phyloP scores from a whole-genome alignment of 257 asterid genomes.

The Coffea canephora region DNA sequence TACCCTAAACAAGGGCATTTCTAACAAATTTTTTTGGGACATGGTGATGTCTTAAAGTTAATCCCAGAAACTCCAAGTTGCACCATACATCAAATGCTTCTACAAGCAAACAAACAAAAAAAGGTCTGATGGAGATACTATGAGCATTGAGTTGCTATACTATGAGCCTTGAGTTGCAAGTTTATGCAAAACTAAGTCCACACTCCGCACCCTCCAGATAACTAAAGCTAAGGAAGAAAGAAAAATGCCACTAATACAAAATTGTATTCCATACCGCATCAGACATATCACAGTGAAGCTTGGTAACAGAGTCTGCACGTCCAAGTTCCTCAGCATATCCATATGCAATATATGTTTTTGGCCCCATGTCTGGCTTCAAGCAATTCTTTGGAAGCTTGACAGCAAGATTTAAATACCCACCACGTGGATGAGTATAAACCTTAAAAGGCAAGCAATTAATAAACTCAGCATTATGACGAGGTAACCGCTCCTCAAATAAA shows the following conservation, averaged over 20 bases:
- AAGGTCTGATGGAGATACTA: neutral
- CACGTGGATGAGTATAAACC: constrained; percentile 65
- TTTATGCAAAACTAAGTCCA: neutral
- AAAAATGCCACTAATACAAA: neutral
- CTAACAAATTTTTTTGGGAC: neutral
- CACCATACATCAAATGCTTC: neutral
- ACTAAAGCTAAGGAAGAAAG: neutral
- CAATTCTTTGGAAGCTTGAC: constrained; percentile 46
- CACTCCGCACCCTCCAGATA: neutral
- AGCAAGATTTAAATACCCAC: constrained; percentile 72
- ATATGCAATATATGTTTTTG: constrained; percentile 92
- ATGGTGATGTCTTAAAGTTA: no score
- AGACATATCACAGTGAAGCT: no score
- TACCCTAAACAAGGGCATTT: neutral
- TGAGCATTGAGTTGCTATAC: neutral
- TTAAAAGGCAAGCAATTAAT: constrained; percentile 78
- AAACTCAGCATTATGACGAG: constrained; percentile 87
- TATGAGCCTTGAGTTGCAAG: neutral
- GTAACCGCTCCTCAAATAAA: constrained; percentile 66
- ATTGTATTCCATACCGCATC: constrained; percentile 45
- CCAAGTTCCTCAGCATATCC: constrained; percentile 77
- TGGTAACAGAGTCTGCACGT: constrained; percentile 64
- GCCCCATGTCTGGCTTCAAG: constrained; percentile 88
- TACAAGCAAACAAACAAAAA: no score
- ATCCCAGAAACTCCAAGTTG: neutral